Evolutionary conservation across 83 land plant species (phyloP), one percentile per base, ranked within the genome.

Genomic region (Diphasiastrum complanatum): DNA sequence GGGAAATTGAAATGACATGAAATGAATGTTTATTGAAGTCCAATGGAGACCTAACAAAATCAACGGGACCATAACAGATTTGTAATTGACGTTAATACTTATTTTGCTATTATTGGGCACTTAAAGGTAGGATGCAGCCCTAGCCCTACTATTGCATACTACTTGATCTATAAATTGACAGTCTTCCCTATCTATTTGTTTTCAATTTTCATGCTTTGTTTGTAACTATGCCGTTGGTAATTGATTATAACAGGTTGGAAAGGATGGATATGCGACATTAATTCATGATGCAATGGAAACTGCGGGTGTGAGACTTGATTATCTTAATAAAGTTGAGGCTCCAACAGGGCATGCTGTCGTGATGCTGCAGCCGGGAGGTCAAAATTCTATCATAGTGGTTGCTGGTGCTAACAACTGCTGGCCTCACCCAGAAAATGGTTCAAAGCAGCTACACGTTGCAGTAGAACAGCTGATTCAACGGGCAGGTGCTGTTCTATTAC

Each of bases 301-400:
- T 5, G 73, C 80, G 63, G 96, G 96, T 4, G 98, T 92, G 10
- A 18, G 52, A 0, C 41, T 92, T 28, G 96, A 88, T 31, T 58
- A 72, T 61, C 40, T 92, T 38, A 74, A 62, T 27, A 55, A 58
- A 20, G 79, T 85, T 43, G 34, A 47, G 12, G 91, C 53, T 25
- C 81, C 98, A 1, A 88, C 96, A 31, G 97, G 96, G 14, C 96
- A 92, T 67, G 98, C 98, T 36, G 85, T 88, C 45, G 96, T 92
- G 48, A 92, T 92, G 98, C 79, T 92, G 24, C 91, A 83, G 62
- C 71, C 82, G 45, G 81, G 68, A 47, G 96, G 98, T 51, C 79
- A 85, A 73, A 92, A 92, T 56, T 85, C 96, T 4, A 92, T 92
- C 47, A 77, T 92, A 53, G 83, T 92, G 60, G 91, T 92, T 29